Percentiles rank a stretch among this genome's conserved stretches.
These are phyloP conservation scores for Galeopsis tetrahit DNA, from an alignment of 257 asterid genomes.

Conservation along the genomic window DNA sequence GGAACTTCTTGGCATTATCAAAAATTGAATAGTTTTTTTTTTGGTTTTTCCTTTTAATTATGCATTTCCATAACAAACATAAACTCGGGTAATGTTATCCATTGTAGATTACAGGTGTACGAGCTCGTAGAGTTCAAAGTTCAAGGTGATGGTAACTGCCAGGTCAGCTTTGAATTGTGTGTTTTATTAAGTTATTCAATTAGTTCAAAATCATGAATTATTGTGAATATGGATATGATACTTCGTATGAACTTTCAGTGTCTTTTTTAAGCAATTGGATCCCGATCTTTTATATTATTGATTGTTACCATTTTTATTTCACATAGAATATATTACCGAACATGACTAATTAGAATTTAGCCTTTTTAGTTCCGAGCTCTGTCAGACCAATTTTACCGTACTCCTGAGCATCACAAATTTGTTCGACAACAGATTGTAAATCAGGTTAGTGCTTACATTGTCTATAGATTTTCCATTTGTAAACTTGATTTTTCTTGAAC, in stretches of 20 bases:
- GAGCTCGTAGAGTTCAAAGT: constrained; percentile 88
- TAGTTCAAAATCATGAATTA: neutral
- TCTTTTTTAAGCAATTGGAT: neutral
- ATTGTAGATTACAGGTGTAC: constrained; percentile 74
- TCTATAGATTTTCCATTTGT: neutral
- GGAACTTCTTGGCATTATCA: constrained; percentile 5
- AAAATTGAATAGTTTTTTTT: neutral
- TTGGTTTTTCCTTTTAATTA: neutral
- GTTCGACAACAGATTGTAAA: constrained; percentile 88
- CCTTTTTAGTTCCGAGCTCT: constrained; percentile 77
- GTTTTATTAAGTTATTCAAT: no score
- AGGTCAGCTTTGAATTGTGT: constrained; percentile 51
- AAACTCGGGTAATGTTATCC: constrained; percentile 34
- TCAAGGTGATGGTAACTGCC: constrained; percentile 97
- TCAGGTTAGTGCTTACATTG: constrained; percentile 60
- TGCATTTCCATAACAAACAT: constrained; percentile 19
- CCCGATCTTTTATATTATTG: neutral
- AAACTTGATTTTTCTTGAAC: constrained; percentile 20
- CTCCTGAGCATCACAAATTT: constrained; percentile 90
- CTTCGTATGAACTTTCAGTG: neutral
- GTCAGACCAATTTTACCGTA: constrained; percentile 93
- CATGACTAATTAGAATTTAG: constrained; percentile 23
- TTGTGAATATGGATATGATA: neutral
- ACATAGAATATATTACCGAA: neutral
- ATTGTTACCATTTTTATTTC: neutral